Percentiles rank a stretch among this genome's conserved stretches.
Evolutionary conservation across 2,329 filamentous ascomycete species (phyloP).

Genomic region (Phialophora tarda): DNA sequence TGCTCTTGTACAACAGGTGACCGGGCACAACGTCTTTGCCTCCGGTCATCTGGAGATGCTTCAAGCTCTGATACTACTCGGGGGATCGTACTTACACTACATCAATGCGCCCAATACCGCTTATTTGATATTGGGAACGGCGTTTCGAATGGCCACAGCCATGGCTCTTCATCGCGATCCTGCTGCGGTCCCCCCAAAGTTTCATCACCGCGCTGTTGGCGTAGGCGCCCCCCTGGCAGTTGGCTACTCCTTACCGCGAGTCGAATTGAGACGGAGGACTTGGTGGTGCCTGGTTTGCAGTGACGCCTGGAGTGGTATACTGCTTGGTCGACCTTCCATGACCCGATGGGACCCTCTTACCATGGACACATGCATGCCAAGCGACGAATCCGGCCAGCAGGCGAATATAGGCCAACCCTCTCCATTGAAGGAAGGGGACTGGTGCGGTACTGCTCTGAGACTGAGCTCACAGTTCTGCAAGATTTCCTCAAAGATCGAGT

Average conservation of each 20-base stretch:
- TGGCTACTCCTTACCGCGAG: slow-evolving; percentile 13
- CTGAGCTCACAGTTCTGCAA: slow-evolving; percentile 19
- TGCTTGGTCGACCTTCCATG: slow-evolving; percentile 16
- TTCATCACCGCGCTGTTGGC: neutral
- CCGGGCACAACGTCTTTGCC: slow-evolving; percentile 26
- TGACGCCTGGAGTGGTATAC: slow-evolving; percentile 20
- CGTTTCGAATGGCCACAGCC: slow-evolving; percentile 48
- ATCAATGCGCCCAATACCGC: slow-evolving; percentile 37
- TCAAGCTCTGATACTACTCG: slow-evolving; percentile 35
- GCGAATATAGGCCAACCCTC: neutral
- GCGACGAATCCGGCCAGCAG: neutral
- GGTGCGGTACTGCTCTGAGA: slow-evolving; percentile 8
- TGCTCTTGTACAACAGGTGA: slow-evolving; percentile 56
- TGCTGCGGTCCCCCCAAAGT: neutral
- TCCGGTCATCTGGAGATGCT: slow-evolving; percentile 35
- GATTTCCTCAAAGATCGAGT: slow-evolving; percentile 8
- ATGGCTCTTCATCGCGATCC: slow-evolving; percentile 44
- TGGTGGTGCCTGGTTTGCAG: slow-evolving; percentile 23
- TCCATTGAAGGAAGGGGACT: slow-evolving; percentile 1
- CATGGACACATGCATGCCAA: slow-evolving; percentile 19
- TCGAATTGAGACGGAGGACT: slow-evolving; percentile 16
- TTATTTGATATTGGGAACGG: slow-evolving; percentile 42
- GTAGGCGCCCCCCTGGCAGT: neutral
- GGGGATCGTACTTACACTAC: slow-evolving; percentile 35
- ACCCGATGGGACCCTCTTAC: slow-evolving; percentile 21